Evolutionary conservation across 257 asterid genomes (phyloP).

Genomic region (Paulownia fortunei): DNA sequence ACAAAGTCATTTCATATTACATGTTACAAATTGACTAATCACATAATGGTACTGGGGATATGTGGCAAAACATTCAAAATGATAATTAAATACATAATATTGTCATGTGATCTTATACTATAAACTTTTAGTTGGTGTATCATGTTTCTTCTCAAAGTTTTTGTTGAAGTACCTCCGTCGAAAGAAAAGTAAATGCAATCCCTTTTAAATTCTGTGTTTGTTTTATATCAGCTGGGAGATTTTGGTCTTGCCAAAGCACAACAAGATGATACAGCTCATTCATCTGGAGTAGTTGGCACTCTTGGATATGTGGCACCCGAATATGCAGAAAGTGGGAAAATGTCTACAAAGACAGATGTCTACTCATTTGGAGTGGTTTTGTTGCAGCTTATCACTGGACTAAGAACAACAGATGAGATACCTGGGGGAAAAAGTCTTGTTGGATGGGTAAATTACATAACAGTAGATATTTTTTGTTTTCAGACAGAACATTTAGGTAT

Average conservation of each 20-base stretch:
- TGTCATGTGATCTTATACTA: not conserved
- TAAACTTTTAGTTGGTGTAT: not conserved
- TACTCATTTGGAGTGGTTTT: slow-evolving; percentile 79
- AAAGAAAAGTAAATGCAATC: not conserved
- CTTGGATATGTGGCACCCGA: slow-evolving; percentile 84
- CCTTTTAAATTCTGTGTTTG: not conserved
- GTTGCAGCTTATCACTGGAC: slow-evolving; percentile 70
- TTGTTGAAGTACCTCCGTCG: not conserved
- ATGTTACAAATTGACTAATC: not conserved
- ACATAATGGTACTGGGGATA: not conserved
- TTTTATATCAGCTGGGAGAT: slow-evolving; percentile 60
- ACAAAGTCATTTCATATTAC: not conserved
- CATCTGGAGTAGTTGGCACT: slow-evolving; percentile 65
- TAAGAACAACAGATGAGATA: slow-evolving; percentile 52
- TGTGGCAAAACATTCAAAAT: not conserved
- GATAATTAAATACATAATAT: not conserved
- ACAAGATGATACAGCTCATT: slow-evolving; percentile 43
- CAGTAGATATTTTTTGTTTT: not conserved
- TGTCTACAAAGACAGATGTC: slow-evolving; percentile 75
- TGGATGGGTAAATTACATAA: slow-evolving; percentile 59
- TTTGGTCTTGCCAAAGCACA: slow-evolving; percentile 79
- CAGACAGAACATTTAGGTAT: not conserved
- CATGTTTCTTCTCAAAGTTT: not conserved
- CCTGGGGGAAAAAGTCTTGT: slow-evolving; percentile 69
- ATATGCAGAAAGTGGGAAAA: slow-evolving; percentile 70